Conservation (phyloP, 2,329 filamentous ascomycete species). For the Pseudogymnoascus sp. region DNA sequence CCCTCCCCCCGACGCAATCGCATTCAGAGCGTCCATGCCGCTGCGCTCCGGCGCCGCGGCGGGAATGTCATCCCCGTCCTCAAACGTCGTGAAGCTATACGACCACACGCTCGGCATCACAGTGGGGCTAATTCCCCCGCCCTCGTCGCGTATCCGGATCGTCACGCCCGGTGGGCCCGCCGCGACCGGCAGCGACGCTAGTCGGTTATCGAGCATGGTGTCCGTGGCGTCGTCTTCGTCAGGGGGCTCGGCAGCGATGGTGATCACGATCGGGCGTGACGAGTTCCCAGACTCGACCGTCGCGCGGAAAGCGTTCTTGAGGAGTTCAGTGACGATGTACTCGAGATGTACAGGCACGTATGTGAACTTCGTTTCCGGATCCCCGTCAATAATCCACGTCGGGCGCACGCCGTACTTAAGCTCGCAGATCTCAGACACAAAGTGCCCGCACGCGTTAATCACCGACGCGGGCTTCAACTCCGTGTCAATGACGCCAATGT, state of each 20-base stretch:
- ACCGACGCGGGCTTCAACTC: conserved; percentile 73
- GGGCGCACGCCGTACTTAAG: conserved; percentile 89
- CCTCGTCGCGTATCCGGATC: conserved; percentile 90
- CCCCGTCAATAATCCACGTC: conserved; percentile 71
- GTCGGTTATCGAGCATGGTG: conserved; percentile 11
- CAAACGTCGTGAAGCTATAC: conserved; percentile 95
- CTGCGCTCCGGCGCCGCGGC: conserved; percentile 38
- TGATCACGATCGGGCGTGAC: conserved; percentile 79
- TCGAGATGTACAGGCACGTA: conserved; percentile 94
- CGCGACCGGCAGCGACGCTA: conserved; percentile 49
- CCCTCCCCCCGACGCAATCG: conserved; percentile 60
- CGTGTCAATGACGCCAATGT: conserved; percentile 94
- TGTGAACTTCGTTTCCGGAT: conserved; percentile 80
- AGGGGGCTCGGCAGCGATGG: conserved; percentile 63
- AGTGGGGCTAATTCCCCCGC: conserved; percentile 82
- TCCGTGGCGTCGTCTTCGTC: background rate
- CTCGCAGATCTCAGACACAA: conserved; percentile 94
- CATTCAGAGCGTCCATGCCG: conserved; percentile 62
- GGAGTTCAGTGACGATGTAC: conserved; percentile 91
- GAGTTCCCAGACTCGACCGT: conserved; percentile 79
- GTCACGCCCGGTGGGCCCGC: conserved; percentile 77
- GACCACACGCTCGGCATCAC: conserved; percentile 87
- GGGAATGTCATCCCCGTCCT: conserved; percentile 43
- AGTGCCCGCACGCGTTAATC: conserved; percentile 76
- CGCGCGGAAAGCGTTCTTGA: conserved; percentile 95